These are phyloP conservation scores for Cercospora nicotianae DNA, from an alignment of 2,329 filamentous ascomycete genomes.

Conservation along the genomic window DNA sequence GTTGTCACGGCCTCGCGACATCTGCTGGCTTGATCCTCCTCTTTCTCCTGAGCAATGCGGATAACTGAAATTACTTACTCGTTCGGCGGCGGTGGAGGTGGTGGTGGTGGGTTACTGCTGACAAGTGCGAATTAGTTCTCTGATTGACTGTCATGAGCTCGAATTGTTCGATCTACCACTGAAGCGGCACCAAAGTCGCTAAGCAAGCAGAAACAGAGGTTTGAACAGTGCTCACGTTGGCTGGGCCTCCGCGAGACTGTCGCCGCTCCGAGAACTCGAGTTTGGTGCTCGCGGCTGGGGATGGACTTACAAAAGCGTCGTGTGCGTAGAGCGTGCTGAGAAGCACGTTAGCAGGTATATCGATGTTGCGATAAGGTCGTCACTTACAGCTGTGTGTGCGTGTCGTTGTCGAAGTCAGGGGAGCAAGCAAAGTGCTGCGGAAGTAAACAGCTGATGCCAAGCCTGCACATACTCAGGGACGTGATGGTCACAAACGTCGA, in stretches of 20 bases:
- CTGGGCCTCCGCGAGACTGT: background rate
- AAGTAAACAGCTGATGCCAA: conserved; percentile 6
- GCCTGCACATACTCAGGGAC: background rate
- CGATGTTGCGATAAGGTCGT: background rate
- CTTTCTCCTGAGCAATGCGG: conserved; percentile 1
- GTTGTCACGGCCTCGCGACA: background rate
- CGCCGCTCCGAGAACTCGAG: background rate
- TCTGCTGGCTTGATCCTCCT: conserved; percentile 9
- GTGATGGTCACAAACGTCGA: background rate
- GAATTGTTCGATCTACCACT: background rate
- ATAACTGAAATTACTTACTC: background rate
- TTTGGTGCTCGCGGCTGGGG: background rate
- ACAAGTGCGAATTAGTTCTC: background rate
- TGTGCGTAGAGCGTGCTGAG: background rate
- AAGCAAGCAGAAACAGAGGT: background rate
- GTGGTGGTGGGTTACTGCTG: conserved; percentile 4
- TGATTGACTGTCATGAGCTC: background rate
- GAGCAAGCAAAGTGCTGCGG: background rate
- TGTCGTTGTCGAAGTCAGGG: conserved; percentile 8
- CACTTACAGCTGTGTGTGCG: background rate
- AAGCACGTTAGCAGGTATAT: conserved; percentile 1
- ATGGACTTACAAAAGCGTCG: conserved; percentile 8
- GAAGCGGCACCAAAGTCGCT: background rate
- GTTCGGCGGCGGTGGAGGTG: background rate
- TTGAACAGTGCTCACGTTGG: background rate